Evolutionary conservation across 73 alveolate genomes (phyloP).

Genomic region (Paraurostyla sp.): DNA sequence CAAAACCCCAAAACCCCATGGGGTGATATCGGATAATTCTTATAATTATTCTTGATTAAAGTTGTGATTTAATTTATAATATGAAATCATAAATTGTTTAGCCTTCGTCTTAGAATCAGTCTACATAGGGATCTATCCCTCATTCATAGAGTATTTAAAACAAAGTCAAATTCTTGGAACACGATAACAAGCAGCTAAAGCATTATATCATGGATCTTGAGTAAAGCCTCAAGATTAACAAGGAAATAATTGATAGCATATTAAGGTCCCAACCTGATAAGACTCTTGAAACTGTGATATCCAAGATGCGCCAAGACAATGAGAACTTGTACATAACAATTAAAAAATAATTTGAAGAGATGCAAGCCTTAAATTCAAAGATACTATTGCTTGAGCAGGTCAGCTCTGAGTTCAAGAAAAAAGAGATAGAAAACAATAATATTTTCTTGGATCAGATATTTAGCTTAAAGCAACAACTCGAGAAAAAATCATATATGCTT

Average conservation of each 20-base stretch:
- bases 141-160: no score
- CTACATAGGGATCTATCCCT: no score
- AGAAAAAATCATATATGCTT: constrained; percentile 21
- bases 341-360: background rate
- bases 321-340: background rate
- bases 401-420: background rate
- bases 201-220: constrained; percentile 19
- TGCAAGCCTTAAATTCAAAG: constrained; percentile 26
- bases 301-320: constrained; percentile 5
- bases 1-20: no score
- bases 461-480: constrained; percentile 2
- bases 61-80: no score
- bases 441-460: constrained; percentile 10
- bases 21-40: no score
- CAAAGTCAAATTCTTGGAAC: constrained; percentile 7
- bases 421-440: constrained; percentile 17
- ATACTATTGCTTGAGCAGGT: constrained; percentile 46
- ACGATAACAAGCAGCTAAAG: background rate
- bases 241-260: constrained; percentile 13
- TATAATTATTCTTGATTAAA: no score
- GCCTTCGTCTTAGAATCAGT: no score
- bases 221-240: constrained; percentile 15
- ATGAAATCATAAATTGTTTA: no score
- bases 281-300: background rate
- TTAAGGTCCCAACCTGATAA: background rate